A percentile compares a stretch with the other conserved stretches of the same genome.
These are phyloP conservation scores for Lithospermum erythrorhizon DNA, from an alignment of 257 asterid genomes.

Conservation along the genomic window DNA sequence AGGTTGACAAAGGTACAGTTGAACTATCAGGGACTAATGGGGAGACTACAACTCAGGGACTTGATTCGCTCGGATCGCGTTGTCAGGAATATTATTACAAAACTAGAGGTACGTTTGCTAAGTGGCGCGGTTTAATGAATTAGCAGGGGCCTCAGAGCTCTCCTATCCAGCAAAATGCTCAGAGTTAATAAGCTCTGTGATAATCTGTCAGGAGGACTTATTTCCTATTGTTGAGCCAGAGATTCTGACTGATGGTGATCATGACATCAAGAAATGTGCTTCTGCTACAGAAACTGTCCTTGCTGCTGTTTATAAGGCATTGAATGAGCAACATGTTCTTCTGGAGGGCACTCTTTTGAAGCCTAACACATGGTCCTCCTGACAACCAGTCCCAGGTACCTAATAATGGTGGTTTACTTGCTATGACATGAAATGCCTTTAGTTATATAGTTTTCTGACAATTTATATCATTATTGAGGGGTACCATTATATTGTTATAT, in stretches of 20 bases:
- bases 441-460: too few relatives aligned
- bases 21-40: neutral
- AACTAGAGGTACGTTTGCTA: neutral
- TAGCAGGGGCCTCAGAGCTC: neutral
- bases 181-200: neutral
- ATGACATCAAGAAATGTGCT: neutral
- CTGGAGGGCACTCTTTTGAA: constrained; percentile 55
- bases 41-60: neutral
- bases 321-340: neutral
- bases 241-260: neutral
- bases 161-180: neutral
- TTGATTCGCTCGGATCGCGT: neutral
- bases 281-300: neutral
- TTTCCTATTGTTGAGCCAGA: neutral
- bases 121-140: neutral
- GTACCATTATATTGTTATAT: too few relatives aligned
- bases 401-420: too few relatives aligned
- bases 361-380: constrained; percentile 74
- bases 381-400: constrained; percentile 40
- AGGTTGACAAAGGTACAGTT: neutral
- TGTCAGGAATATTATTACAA: neutral
- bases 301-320: neutral
- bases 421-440: too few relatives aligned
- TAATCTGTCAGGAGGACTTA: neutral
- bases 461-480: too few relatives aligned